These are phyloP conservation scores for Fusarium agapanthi DNA, from an alignment of 2,329 filamentous ascomycete species.

Conservation along the genomic window DNA sequence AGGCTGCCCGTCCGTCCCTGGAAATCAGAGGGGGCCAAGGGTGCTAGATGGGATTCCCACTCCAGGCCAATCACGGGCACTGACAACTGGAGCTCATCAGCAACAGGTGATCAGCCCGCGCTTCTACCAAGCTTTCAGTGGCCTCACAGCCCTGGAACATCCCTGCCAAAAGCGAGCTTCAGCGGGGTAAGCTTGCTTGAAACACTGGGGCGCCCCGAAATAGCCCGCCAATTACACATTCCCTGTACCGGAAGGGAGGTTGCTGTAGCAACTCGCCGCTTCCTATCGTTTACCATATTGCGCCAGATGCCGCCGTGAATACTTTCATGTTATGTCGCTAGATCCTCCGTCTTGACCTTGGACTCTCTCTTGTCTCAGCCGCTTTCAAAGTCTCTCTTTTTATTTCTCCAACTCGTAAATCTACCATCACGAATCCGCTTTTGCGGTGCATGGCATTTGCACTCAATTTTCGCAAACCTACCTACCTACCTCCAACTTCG, in stretches of 20 bases:
- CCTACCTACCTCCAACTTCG: slow-evolving; percentile 9
- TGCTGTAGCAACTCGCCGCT: slow-evolving; percentile 37
- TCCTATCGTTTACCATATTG: slow-evolving; percentile 7
- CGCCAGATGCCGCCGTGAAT: slow-evolving; percentile 33
- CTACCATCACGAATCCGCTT: slow-evolving; percentile 13
- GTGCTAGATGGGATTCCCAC: background rate
- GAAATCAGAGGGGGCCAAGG: slow-evolving; percentile 14
- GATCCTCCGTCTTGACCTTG: slow-evolving; percentile 9
- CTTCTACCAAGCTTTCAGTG: slow-evolving; percentile 32
- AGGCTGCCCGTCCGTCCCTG: slow-evolving; percentile 20
- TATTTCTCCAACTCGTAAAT: slow-evolving; percentile 8
- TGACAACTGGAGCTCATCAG: slow-evolving; percentile 11
- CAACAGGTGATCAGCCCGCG: slow-evolving; percentile 30
- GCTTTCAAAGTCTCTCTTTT: slow-evolving; percentile 33
- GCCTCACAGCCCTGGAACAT: slow-evolving; percentile 23
- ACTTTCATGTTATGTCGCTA: slow-evolving; percentile 26
- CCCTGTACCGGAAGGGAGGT: slow-evolving; percentile 6
- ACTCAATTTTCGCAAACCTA: slow-evolving; percentile 5
- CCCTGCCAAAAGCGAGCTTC: slow-evolving; percentile 33
- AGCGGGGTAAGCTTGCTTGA: slow-evolving; percentile 41
- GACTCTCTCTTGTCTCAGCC: slow-evolving; percentile 36
- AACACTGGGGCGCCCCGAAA: slow-evolving; percentile 35
- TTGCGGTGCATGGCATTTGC: slow-evolving; percentile 27
- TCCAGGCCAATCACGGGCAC: slow-evolving; percentile 16
- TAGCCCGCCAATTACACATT: slow-evolving; percentile 31